Evolutionary conservation across 495 filamentous ascomycete genomes (phyloP), one percentile per base, ranked within the genome.

Genomic region (Cenococcum geophilum): DNA sequence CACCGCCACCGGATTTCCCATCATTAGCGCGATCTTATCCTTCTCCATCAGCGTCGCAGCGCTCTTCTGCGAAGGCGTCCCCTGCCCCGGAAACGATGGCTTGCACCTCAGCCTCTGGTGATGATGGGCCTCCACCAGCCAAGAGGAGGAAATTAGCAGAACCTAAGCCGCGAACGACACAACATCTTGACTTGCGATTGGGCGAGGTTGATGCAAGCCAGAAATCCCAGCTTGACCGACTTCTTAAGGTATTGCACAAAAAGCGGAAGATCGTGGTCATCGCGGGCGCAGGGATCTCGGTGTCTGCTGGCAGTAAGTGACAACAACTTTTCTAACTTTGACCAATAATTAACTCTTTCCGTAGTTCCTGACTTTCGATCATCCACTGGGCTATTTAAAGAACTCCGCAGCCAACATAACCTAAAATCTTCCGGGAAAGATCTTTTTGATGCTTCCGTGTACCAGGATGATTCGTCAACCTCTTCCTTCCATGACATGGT

Each of bases 321-420:
- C 50, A 70, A 43, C n/a, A 3, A 49, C 51, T 25, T 21, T n/a
- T 36, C 37, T 22, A 12, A 18, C 16, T 47, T 53, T 18, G 22
- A 20, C 27, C 43, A 21, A 11, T 45, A 55, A 49, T 34, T 58
- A 53, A 60, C 64, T 52, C 67, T 51, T 52, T 23, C 25, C 49
- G 55, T 70, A 96, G 91, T 98, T 67, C 95, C 95, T 72, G 93
- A 98, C 71, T 98, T 98, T 70, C 90, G 93, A 63, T 97, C 93
- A 4, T 83, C 86, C 0, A 86, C 82, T 61, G 93, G 93, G 22
- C 81, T 98, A 1, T 98, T 98, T 75, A 85, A 83, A 54, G 87
- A 85, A 16, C 77, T 96, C 35, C 85, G 87, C 23, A 86, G 83
- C 54, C 86, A 95, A 64, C 89, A 96, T 73, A 92, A 91, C 55